Conservation (phyloP, 1,284 basidiomycete species). For the Ganoderma sinense region DNA sequence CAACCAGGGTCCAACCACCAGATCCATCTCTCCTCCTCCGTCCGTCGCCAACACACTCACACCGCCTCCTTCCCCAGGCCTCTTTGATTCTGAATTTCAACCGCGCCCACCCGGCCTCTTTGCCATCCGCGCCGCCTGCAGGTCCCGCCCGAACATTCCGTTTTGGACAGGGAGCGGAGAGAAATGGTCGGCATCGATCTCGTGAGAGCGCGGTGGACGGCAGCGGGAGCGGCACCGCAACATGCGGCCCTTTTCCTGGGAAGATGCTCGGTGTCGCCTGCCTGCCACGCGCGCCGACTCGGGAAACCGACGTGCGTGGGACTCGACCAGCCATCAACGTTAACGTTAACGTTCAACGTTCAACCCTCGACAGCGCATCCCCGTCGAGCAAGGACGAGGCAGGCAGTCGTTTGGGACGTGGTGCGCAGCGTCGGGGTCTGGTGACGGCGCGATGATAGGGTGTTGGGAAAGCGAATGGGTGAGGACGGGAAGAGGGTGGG, state of each 20-base stretch:
- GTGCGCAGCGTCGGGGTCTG: neutral
- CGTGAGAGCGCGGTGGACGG: neutral
- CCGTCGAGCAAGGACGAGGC: neutral
- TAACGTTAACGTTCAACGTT: too few relatives aligned
- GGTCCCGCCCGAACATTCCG: neutral
- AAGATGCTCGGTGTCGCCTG: neutral
- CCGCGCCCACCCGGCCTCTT: neutral
- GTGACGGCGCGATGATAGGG: neutral
- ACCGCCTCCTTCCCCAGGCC: neutral
- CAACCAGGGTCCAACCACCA: slow-evolving; percentile 3
- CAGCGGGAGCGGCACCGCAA: neutral
- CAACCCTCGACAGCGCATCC: neutral
- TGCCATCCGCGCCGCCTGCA: neutral
- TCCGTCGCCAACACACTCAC: neutral
- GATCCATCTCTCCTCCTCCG: slow-evolving; percentile 1
- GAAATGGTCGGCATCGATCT: neutral
- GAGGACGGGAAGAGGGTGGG: neutral
- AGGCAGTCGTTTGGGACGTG: neutral
- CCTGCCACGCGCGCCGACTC: neutral
- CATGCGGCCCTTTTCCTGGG: neutral
- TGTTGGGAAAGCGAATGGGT: neutral
- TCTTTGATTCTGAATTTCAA: too few relatives aligned
- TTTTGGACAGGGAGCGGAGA: neutral
- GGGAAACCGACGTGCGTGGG: neutral
- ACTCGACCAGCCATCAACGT: neutral